Base-by-base conservation (phyloP, 1,284 basidiomycete genomes). In the Rhodotorula sp. region DNA sequence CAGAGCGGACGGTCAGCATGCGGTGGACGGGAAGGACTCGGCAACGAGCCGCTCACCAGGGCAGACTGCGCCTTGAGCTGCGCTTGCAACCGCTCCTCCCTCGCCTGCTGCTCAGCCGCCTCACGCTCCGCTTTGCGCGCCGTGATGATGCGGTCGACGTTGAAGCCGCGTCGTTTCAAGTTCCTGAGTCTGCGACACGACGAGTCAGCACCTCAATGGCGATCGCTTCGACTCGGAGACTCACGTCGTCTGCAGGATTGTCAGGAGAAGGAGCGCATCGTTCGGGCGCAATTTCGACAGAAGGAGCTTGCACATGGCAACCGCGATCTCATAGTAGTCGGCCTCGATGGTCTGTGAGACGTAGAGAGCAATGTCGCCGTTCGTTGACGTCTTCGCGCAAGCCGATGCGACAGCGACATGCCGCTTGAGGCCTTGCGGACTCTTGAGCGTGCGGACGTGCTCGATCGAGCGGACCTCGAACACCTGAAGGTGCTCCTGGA, bases 121-220 rank as follows among this genome's bases (percentile, higher is more conserved):
- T 89, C 84, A 44, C 85, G 84, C 66, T 93, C 88, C 18, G 88
- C 88, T 76, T 87, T 85, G 76, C 94, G 90, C 75, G 92, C 89
- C 70, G 88, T 88, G 62, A 97, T 82, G 67, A 98, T 95, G 61
- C 94, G 86, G 78, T 97, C 94, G 62, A 97, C 94, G 89, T 77
- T 31, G 77, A 88, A 89, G 2, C 93, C 93, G 70, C 94, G 85
- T 65, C 94, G 84, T 78, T 89, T 90, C 64, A 99, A 82, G 2
- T 91, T 88, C 71, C 87, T 85, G 56, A 98, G 82, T 68, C 67
- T 69, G 59, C 9, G 10, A 2, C 20, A 2, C 9, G 9, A 22
- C 1, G 22, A 18, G 15, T 26, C 56, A 37, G 31, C 50, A 11
- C 16, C 15, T 51, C 2, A 26, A 47, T 5, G 2, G 6, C 34